A percentile compares a stretch with the other conserved stretches of the same genome.
Conservation (phyloP, 176 grass and related monocot species). For the Raddia guianensis region DNA sequence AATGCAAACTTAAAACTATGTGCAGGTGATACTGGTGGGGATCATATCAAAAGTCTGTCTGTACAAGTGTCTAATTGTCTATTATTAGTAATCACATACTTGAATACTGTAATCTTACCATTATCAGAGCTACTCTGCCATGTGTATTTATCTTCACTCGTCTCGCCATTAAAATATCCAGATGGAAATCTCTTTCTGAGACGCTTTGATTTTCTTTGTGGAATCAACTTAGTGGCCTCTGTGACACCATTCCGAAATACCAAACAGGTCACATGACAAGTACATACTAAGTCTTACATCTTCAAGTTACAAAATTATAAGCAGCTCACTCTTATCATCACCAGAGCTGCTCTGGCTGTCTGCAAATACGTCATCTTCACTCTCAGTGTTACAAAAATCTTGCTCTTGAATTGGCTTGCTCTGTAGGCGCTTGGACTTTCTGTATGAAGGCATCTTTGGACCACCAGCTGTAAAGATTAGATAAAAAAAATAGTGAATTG, state of each 20-base stretch:
- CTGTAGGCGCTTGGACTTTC: slow-evolving; percentile 33
- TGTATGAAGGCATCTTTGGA: neutral
- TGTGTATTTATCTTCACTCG: slow-evolving; percentile 20
- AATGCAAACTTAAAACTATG: slow-evolving; percentile 16
- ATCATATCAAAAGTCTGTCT: neutral
- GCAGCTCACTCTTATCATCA: slow-evolving; percentile 33
- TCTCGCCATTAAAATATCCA: neutral
- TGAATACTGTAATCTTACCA: slow-evolving; percentile 21
- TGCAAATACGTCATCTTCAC: slow-evolving; percentile 22
- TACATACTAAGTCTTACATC: neutral
- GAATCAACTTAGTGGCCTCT: slow-evolving; percentile 19
- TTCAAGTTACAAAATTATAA: neutral
- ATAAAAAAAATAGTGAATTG: neutral
- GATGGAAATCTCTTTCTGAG: neutral
- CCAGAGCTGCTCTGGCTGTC: neutral
- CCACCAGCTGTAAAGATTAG: neutral
- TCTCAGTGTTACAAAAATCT: neutral
- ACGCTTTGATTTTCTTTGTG: slow-evolving; percentile 38
- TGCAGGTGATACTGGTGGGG: neutral
- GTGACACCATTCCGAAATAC: neutral
- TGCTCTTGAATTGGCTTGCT: neutral
- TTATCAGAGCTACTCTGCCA: slow-evolving; percentile 15
- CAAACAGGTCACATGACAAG: neutral
- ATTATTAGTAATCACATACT: neutral
- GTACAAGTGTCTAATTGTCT: no score